These are phyloP conservation scores for Penicillium samsonianum DNA, from an alignment of 495 filamentous ascomycete species.

Conservation along the genomic window DNA sequence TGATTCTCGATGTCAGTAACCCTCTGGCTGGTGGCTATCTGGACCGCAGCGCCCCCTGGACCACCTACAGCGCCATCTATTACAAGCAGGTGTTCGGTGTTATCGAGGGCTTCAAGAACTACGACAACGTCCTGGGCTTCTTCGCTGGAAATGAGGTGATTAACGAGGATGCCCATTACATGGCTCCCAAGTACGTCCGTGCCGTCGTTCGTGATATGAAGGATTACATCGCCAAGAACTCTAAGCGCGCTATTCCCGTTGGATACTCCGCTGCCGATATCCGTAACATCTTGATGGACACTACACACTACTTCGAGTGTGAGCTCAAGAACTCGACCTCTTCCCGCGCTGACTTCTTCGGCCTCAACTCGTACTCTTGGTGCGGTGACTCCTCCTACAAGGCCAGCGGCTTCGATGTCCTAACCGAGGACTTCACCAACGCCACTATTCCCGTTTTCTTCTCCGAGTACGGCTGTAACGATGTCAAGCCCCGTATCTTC, in stretches of 20 bases:
- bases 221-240: slow-evolving; percentile 78
- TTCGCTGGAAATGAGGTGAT: slow-evolving; percentile 95
- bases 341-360: slow-evolving; percentile 82
- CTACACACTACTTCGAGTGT: slow-evolving; percentile 83
- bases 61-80: slow-evolving; percentile 74
- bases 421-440: slow-evolving; percentile 69
- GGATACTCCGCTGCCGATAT: slow-evolving; percentile 97
- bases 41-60: slow-evolving; percentile 64
- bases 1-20: slow-evolving; percentile 83
- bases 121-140: slow-evolving; percentile 88
- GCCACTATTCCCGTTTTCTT: slow-evolving; percentile 88
- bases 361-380: slow-evolving; percentile 95
- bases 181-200: slow-evolving; percentile 46
- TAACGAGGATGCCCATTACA: slow-evolving; percentile 56
- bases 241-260: slow-evolving; percentile 70
- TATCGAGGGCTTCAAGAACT: slow-evolving; percentile 92
- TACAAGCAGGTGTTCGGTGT: slow-evolving; percentile 83
- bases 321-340: slow-evolving; percentile 61
- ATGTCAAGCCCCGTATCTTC: slow-evolving; percentile 74
- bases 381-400: slow-evolving; percentile 76
- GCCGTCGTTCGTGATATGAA: slow-evolving; percentile 84
- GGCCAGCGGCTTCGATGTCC: slow-evolving; percentile 67
- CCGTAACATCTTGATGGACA: slow-evolving; percentile 73
- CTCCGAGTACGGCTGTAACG: slow-evolving; percentile 95
- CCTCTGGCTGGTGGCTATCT: slow-evolving; percentile 77